A percentile compares a stretch with the other conserved stretches of the same genome.
These are phyloP conservation scores for Colletotrichum cordylinicola DNA, from an alignment of 2,329 filamentous ascomycete genomes.

Conservation along the genomic window DNA sequence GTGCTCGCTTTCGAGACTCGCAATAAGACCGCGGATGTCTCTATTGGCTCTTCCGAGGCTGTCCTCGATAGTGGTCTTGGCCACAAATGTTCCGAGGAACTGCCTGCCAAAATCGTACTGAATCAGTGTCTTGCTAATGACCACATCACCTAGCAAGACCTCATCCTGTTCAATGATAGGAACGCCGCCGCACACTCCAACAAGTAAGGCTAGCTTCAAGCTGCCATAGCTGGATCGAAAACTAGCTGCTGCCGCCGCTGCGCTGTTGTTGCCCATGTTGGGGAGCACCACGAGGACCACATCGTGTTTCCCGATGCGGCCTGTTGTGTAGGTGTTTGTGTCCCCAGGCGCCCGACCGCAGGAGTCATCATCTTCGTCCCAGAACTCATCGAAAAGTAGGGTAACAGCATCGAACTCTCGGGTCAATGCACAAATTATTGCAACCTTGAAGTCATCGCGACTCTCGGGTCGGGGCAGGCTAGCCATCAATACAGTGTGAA, in stretches of 20 bases:
- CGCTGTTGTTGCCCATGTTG: conserved; percentile 31
- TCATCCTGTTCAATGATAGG: conserved; percentile 23
- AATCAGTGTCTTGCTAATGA: conserved; percentile 34
- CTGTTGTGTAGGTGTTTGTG: conserved; percentile 31
- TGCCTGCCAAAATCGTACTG: conserved; percentile 32
- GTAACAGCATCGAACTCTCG: conserved; percentile 29
- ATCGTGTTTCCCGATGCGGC: conserved; percentile 26
- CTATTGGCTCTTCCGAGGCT: conserved; percentile 30
- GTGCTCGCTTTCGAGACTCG: neutral
- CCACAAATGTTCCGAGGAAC: conserved; percentile 26
- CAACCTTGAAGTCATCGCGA: conserved; percentile 24
- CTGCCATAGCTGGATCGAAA: conserved; percentile 37
- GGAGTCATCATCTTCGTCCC: conserved; percentile 28
- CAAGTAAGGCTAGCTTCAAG: conserved; percentile 39
- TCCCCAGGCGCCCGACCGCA: conserved; percentile 28
- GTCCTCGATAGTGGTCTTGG: conserved; percentile 31
- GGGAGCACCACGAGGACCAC: conserved; percentile 34
- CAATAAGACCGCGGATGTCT: conserved; percentile 32
- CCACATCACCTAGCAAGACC: conserved; percentile 37
- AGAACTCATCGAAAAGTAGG: conserved; percentile 31
- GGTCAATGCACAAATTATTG: conserved; percentile 32
- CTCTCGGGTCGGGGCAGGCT: neutral
- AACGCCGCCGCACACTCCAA: conserved; percentile 36
- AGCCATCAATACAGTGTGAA: neutral
- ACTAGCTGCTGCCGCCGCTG: conserved; percentile 28